Base-by-base conservation (phyloP, 176 grass and related monocot species). In the Dendrocalamus sinicus region DNA sequence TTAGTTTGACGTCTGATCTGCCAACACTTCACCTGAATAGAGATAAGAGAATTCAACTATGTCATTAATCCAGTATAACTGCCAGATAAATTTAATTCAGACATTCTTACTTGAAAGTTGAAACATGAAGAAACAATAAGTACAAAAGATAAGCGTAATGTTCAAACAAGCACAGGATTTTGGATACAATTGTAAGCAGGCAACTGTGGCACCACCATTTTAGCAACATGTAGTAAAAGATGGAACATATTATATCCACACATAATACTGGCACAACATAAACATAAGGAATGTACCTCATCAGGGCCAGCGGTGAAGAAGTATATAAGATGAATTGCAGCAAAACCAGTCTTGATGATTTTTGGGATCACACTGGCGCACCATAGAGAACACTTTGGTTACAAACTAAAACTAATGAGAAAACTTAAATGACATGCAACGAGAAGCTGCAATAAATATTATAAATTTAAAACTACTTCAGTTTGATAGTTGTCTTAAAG, bases 221-320 rank as follows among this genome's bases (percentile, higher is more conserved):
- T 73, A 84, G 23, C 39, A 84, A 66, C 30, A 59, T 77, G 24
- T 72, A 59, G 9, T 24, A 73, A 47, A 79, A 26, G 19, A 17
- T 60, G 48, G 20, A 72, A 48, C 66, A 78, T 72, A 54, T 32
- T 61, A 9, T 16, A 63, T 12, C 61, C 82, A 75, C 39, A 51
- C 4, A 13, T 68, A 58, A 67, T 61, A 76, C 39, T 83, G 4
- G 9, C 22, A 86, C 61, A 68, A 74, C 20, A 52, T 20, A 86
- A 72, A 44, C 30, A 79, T 39, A 88, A 28, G 81, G 44, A 74
- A 66, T 32, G 43, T 94, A 99, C 96, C 96, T 99, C 96, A 86
- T 94, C 96, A 67, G 92, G 92, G 24, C 96, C 96, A 99, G 96
- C 96, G 61, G 96, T 99, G 79, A 99, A 99, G 51, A 99, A 99